Evolutionary conservation across 2,329 filamentous ascomycete genomes (phyloP).

Genomic region (Cordyceps javanica): DNA sequence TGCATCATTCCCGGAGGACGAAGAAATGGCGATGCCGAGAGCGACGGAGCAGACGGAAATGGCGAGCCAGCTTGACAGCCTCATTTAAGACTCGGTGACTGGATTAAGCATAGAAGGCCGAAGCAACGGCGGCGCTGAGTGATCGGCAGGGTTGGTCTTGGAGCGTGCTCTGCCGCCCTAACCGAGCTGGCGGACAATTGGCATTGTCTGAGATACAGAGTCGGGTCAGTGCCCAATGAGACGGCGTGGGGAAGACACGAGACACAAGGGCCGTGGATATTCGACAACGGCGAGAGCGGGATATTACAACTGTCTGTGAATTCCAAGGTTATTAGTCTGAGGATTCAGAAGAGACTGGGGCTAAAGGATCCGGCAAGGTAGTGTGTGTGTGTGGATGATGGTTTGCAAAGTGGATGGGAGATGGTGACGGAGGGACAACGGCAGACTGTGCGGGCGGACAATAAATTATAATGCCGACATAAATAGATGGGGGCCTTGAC

Average conservation of each 20-base stretch:
- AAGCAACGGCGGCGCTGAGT: neutral
- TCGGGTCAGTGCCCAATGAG: neutral
- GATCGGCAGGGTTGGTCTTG: neutral
- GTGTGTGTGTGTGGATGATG: no score
- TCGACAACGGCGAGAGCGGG: neutral
- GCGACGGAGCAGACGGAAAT: neutral
- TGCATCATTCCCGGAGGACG: neutral
- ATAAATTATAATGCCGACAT: no score
- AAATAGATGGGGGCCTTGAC: neutral
- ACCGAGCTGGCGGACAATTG: neutral
- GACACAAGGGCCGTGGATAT: neutral
- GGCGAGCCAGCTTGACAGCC: neutral
- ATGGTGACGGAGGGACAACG: no score
- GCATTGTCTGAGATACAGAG: neutral
- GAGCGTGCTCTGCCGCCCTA: neutral
- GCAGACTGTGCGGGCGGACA: no score
- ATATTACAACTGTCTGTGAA: no score
- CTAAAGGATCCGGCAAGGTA: no score
- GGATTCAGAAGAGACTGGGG: no score
- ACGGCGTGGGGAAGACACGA: constrained; percentile 4
- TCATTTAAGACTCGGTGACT: constrained; percentile 1
- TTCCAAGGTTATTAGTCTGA: no score
- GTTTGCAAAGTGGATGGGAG: no score
- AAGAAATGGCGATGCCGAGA: neutral
- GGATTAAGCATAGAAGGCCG: constrained; percentile 1